Base-by-base conservation (phyloP, 352 stramenopile species). In the Globisporangium irregulare region DNA sequence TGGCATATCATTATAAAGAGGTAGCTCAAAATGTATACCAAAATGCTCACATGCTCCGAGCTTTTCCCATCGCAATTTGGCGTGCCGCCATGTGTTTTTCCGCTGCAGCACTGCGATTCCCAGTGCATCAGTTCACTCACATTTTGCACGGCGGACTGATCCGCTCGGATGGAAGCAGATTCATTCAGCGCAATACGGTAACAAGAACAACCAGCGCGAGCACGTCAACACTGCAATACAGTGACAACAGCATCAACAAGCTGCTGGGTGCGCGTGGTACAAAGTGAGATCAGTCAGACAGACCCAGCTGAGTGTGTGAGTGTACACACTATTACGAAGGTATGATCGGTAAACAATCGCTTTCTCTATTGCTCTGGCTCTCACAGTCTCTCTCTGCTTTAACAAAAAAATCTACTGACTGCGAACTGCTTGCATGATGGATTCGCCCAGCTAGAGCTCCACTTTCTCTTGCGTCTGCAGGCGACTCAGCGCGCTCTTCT, bases 401-500 rank as follows among this genome's bases (percentile, higher is more conserved):
- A 29, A 25, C n/a, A 27, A 27, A 14, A 14, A 34, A 58, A 20
- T 29, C 12, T 14, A 36, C 22, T 18, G 27, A 25, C n/a, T 9
- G 1, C 29, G 29, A 32, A 32, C 2, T 32, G 4, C 14, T 22
- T 27, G 43, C 43, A 10, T 22, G 18, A 50, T 32, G 29, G 4
- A 32, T 22, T 15, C 43, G 18, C 8, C 43, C 43, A n/a, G 15
- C 27, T 78, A 71, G 43, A 91, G 62, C 62, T 88, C 80, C 27
- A 92, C 73, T 57, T 86, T 76, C 9, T 70, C 71, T 12, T 78
- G 73, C 36, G 67, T 69, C 72, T 78, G 67, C 10, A 93, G 73
- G 2, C 80, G 84, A 1, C 66, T 72, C 34, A 90, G 69, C 5
- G 86, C 86, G 6, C 70, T 69, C 67, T 90, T 91, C 73, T 94